A percentile compares a stretch with the other conserved stretches of the same genome.
Evolutionary conservation across 2,329 filamentous ascomycete species (phyloP).

Genomic region (Talaromyces sp.): DNA sequence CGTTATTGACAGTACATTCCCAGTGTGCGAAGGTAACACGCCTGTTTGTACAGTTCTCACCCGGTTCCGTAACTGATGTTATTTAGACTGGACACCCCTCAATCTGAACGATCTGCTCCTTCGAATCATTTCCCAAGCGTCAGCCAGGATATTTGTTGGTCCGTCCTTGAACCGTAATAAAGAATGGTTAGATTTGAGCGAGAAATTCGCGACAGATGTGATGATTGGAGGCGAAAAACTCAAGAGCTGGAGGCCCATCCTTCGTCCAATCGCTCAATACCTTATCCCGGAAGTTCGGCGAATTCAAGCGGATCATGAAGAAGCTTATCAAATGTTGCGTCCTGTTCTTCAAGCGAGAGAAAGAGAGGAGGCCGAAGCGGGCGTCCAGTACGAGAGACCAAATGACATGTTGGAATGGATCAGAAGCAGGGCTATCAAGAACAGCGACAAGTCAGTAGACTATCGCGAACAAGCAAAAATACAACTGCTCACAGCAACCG

Average conservation of each 20-base stretch:
- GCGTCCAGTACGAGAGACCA: neutral
- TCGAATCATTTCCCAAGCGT: constrained; percentile 5
- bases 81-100: neutral
- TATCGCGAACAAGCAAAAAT: constrained; percentile 3
- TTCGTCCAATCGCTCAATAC: constrained; percentile 1
- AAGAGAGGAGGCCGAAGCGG: neutral
- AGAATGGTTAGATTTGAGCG: constrained; percentile 3
- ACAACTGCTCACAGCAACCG: neutral
- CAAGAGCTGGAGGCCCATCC: neutral
- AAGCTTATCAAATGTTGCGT: constrained; percentile 3
- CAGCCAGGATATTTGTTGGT: constrained; percentile 7
- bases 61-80: too few species aligned
- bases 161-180: constrained; percentile 2
- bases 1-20: neutral
- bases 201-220: constrained; percentile 2
- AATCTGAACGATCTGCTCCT: constrained; percentile 8
- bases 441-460: constrained; percentile 1
- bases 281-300: constrained; percentile 2
- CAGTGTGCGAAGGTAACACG: neutral
- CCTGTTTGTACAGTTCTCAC: neutral
- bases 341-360: neutral
- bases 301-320: constrained; percentile 1
- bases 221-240: constrained; percentile 3
- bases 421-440: neutral
- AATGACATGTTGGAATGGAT: constrained; percentile 4